Evolutionary conservation across 768 basidiomycete genomes (phyloP).

Genomic region (Erythrobasidium yunnanense): DNA sequence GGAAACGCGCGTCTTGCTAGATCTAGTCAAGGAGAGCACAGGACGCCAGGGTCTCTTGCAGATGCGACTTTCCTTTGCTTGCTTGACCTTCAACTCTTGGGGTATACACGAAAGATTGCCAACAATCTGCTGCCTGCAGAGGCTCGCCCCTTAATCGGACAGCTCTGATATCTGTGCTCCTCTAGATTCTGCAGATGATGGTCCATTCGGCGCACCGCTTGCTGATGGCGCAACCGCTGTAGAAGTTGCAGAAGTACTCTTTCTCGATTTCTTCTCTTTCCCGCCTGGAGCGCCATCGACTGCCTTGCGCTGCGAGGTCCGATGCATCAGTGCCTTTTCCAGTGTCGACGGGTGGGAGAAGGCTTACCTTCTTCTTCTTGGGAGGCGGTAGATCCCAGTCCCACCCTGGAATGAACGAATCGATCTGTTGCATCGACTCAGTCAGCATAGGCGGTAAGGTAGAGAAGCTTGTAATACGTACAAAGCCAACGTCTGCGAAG

Average conservation of each 20-base stretch:
- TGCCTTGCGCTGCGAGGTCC: slow-evolving; percentile 26
- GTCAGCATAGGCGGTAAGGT: neutral
- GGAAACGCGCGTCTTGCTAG: too few species aligned
- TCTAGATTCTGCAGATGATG: neutral
- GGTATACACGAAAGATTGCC: too few species aligned
- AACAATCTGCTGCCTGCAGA: neutral
- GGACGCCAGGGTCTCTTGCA: too few species aligned
- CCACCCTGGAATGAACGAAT: slow-evolving; percentile 93
- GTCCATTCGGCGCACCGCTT: neutral
- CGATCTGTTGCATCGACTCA: slow-evolving; percentile 52
- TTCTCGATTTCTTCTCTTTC: neutral
- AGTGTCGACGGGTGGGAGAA: neutral
- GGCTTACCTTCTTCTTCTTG: slow-evolving; percentile 49
- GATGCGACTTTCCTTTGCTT: too few species aligned
- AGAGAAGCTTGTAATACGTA: slow-evolving; percentile 50
- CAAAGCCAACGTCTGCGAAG: slow-evolving; percentile 96
- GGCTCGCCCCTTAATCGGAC: slow-evolving; percentile 2
- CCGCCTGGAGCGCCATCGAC: neutral
- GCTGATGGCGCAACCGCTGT: too few species aligned
- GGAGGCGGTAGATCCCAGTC: slow-evolving; percentile 83
- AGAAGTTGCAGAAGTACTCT: neutral
- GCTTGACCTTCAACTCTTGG: too few species aligned
- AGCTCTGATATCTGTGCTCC: slow-evolving; percentile 14
- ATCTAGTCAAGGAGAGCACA: too few species aligned
- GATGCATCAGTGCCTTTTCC: too few species aligned